Evolutionary conservation across 805 yeast genomes (phyloP), one percentile per base, ranked within the genome.

Genomic region (Jamesozyma jinghongensis): DNA sequence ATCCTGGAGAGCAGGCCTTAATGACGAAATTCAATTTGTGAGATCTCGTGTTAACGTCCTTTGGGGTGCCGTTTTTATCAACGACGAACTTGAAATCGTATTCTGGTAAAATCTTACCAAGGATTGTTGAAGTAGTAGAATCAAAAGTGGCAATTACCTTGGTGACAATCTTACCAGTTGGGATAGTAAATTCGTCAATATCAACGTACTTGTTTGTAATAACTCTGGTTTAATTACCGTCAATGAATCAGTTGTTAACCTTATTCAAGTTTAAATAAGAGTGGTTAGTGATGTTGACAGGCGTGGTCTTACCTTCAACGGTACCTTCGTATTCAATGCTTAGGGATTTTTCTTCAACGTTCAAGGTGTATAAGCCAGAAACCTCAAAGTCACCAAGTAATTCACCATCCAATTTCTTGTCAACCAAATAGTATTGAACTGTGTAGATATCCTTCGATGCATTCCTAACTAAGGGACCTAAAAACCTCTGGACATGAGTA

Each of bases 271-370:
- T 77, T 67, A 77, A 79, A 59, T 76, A 78, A 3, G 78, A 59
- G 52, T 79, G 86, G 57, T 78, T 79, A 19, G 84, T 76, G 55
- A 79, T 61, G 48, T 74, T 73, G 33, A 78, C 66, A 20, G 71
- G 61, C 4, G 85, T 76, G 35, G 70, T 62, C 18, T 57, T 62
- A 34, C 62, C 66, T 12, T 49, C 46, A 14, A 41, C 40, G 5
- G 36, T 43, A 26, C 56, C 57, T 42, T 65, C 66, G 51, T 68
- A 78, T 51, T 76, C 81, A 28, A 75, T 50, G 28, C 61, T 67
- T 42, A 79, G 52, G n/a, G 68, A 52, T 43, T 52, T 52, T 30
- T 47, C 48, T 11, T 53, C 53, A 3, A 53, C 60, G 22, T 58
- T 56, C 26, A 76, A 49, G 19, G 68, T 66, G 55, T 75, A 79